phyloP scores from a whole-genome alignment of 352 stramenopile species.

The Globisporangium perplexum region DNA sequence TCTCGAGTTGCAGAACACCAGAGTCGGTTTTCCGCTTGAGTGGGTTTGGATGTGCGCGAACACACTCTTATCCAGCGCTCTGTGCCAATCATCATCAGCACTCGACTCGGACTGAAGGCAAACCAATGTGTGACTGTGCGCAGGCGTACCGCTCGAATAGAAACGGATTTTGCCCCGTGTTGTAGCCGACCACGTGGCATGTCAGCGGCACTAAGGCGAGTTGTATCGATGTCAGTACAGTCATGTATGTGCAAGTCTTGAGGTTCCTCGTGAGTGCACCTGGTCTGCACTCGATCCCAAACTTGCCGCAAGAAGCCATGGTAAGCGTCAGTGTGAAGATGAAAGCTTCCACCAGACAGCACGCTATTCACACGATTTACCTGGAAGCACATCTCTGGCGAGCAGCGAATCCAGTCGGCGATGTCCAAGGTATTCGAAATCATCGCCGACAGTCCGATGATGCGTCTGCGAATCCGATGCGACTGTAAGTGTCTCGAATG shows the following conservation, averaged over 20 bases:
- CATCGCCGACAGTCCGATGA: conserved; percentile 29
- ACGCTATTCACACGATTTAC: conserved; percentile 1
- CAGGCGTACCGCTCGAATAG: conserved; percentile 25
- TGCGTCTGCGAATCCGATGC: conserved; percentile 15
- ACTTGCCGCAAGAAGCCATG: conserved; percentile 16
- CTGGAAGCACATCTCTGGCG: conserved; percentile 18
- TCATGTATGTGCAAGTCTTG: not conserved
- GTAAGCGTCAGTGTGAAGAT: not conserved
- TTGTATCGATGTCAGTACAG: not conserved
- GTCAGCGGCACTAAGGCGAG: conserved; percentile 20
- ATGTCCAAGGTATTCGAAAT: conserved; percentile 31
- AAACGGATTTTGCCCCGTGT: conserved; percentile 19
- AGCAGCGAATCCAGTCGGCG: conserved; percentile 25
- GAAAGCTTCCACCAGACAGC: not conserved
- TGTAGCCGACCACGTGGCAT: conserved; percentile 25
- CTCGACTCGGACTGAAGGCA: not conserved
- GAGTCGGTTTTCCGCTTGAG: conserved; percentile 34
- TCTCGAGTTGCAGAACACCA: conserved; percentile 56
- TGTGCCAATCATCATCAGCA: conserved; percentile 18
- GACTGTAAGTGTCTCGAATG: not conserved
- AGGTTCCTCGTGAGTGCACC: conserved; percentile 12
- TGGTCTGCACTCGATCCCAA: conserved; percentile 36
- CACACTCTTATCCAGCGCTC: conserved; percentile 32
- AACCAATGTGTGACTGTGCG: not conserved
- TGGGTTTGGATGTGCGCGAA: conserved; percentile 30